Evolutionary conservation across 2,329 filamentous ascomycete species (phyloP).

Genomic region (Monilinia aucupariae): DNA sequence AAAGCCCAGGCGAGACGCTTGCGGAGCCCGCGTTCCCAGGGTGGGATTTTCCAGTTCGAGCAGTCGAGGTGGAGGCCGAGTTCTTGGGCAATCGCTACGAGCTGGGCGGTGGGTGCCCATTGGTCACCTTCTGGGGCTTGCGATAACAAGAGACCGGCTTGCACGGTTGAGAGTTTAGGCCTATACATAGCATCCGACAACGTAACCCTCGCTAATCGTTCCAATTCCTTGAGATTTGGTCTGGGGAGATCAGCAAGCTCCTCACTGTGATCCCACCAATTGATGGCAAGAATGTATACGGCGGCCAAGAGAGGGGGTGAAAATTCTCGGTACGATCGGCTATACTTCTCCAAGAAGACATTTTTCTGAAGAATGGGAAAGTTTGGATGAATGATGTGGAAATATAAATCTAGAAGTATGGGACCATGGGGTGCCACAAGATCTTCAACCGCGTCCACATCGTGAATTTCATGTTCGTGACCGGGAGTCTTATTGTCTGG

Average conservation of each 20-base stretch:
- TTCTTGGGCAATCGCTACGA: slow-evolving; percentile 83
- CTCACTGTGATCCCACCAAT: slow-evolving; percentile 77
- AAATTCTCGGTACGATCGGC: slow-evolving; percentile 65
- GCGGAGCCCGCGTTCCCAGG: slow-evolving; percentile 78
- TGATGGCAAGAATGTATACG: slow-evolving; percentile 78
- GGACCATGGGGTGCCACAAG: slow-evolving; percentile 73
- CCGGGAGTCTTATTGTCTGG: slow-evolving; percentile 68
- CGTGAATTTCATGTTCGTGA: slow-evolving; percentile 62
- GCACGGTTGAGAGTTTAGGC: slow-evolving; percentile 75
- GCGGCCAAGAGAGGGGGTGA: slow-evolving; percentile 72
- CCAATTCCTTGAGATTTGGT: slow-evolving; percentile 68
- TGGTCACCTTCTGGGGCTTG: slow-evolving; percentile 73
- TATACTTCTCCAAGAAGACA: slow-evolving; percentile 74
- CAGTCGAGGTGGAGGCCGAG: slow-evolving; percentile 86
- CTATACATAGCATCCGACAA: slow-evolving; percentile 72
- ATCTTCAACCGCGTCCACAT: slow-evolving; percentile 67
- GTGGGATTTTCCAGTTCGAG: slow-evolving; percentile 77
- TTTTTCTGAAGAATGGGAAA: slow-evolving; percentile 80
- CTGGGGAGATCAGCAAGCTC: slow-evolving; percentile 58
- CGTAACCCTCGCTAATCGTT: slow-evolving; percentile 66
- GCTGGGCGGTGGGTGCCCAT: slow-evolving; percentile 78
- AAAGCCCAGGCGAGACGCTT: slow-evolving; percentile 86
- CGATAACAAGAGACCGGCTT: slow-evolving; percentile 68
- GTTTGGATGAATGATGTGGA: slow-evolving; percentile 71
- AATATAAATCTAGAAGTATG: slow-evolving; percentile 73